A percentile compares a stretch with the other conserved stretches of the same genome.
Conservation (phyloP, 2,329 filamentous ascomycete genomes). For the Alternaria sp. region DNA sequence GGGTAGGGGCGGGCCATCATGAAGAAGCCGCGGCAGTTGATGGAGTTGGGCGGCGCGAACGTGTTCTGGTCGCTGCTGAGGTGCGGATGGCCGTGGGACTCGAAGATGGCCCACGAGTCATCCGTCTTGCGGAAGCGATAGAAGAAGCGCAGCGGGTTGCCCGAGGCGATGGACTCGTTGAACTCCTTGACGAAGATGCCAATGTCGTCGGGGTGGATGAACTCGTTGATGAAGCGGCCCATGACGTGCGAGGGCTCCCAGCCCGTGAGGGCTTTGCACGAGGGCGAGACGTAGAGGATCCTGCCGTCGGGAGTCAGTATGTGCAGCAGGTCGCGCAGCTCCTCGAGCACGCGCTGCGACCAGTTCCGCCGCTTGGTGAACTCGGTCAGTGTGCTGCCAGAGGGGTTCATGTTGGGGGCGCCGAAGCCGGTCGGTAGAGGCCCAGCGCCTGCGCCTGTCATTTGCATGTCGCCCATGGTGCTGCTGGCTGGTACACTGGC, state of each 20-base stretch:
- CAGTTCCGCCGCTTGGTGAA: slow-evolving; percentile 77
- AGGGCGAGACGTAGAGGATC: slow-evolving; percentile 87
- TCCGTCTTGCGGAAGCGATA: slow-evolving; percentile 83
- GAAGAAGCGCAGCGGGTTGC: slow-evolving; percentile 82
- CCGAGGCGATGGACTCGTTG: slow-evolving; percentile 85
- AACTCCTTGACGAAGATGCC: slow-evolving; percentile 86
- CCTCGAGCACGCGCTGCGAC: slow-evolving; percentile 88
- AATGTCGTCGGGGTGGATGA: slow-evolving; percentile 86
- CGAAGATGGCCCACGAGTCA: slow-evolving; percentile 79
- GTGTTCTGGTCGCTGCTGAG: slow-evolving; percentile 74
- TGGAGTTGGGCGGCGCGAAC: slow-evolving; percentile 66
- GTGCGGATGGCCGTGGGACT: slow-evolving; percentile 92
- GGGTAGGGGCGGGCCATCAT: slow-evolving; percentile 93
- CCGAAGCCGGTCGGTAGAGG: slow-evolving; percentile 66
- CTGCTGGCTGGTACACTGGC: slow-evolving; percentile 35
- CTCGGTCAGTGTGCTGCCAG: slow-evolving; percentile 68
- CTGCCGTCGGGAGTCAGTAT: slow-evolving; percentile 86
- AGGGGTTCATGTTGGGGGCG: slow-evolving; percentile 53
- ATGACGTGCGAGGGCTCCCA: slow-evolving; percentile 75
- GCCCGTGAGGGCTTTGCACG: slow-evolving; percentile 76
- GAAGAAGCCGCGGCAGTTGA: slow-evolving; percentile 87
- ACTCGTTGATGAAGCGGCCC: slow-evolving; percentile 79
- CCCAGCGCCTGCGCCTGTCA: slow-evolving; percentile 61
- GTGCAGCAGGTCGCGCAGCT: slow-evolving; percentile 87
- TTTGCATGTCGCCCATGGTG: slow-evolving; percentile 40